A percentile compares a stretch with the other conserved stretches of the same genome.
Evolutionary conservation across 2,329 filamentous ascomycete genomes (phyloP).

Genomic region (Pseudogymnoascus sp.): DNA sequence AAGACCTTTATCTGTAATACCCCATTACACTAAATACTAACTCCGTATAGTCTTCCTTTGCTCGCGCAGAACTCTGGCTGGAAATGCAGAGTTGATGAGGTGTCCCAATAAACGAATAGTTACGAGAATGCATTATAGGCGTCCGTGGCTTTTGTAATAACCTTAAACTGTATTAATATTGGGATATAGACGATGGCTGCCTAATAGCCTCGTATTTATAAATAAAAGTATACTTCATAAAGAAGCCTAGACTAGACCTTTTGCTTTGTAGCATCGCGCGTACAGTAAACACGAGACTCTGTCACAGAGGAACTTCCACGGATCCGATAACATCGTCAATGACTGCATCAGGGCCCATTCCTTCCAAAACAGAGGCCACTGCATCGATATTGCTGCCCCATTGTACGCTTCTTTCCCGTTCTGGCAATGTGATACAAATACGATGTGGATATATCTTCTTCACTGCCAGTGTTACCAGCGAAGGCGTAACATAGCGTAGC

Average conservation of each 20-base stretch:
- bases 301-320: conserved; percentile 45
- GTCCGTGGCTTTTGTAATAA: conserved; percentile 3
- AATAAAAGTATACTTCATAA: not conserved
- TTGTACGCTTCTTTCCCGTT: conserved; percentile 77
- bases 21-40: conserved; percentile 30
- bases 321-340: conserved; percentile 54
- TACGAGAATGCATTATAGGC: conserved; percentile 7
- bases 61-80: conserved; percentile 76
- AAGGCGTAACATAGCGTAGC: conserved; percentile 72
- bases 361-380: conserved; percentile 57
- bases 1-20: conserved; percentile 31
- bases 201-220: not conserved
- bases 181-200: not conserved
- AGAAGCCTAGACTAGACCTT: not conserved
- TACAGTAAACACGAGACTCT: not conserved
- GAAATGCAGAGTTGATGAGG: conserved; percentile 75
- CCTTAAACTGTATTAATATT: not conserved
- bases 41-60: conserved; percentile 60
- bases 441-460: conserved; percentile 85
- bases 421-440: conserved; percentile 58
- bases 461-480: conserved; percentile 71
- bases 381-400: conserved; percentile 77
- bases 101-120: not conserved
- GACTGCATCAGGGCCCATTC: conserved; percentile 50
- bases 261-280: not conserved